Evolutionary conservation across 2,329 filamentous ascomycete species (phyloP).

Genomic region (Penicillium nordicum): DNA sequence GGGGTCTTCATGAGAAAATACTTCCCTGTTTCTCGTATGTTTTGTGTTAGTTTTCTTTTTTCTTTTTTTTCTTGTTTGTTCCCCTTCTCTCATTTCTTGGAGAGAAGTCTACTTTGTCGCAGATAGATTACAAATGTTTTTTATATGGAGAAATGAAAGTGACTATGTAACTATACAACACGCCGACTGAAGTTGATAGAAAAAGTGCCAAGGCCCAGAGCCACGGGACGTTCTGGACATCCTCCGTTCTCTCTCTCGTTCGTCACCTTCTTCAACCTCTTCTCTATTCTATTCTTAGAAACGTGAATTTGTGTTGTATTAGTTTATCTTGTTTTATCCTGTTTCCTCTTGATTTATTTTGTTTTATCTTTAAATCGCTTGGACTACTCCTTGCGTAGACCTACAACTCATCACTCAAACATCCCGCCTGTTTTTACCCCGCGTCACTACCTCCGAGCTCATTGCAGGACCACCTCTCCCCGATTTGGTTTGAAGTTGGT

Average conservation of each 20-base stretch:
- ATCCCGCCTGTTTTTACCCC: conserved; percentile 20
- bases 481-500: conserved; percentile 5
- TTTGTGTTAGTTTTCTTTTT: too few species aligned
- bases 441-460: conserved; percentile 12
- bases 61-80: neutral
- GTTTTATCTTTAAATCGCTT: neutral
- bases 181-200: neutral
- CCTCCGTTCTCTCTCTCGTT: neutral
- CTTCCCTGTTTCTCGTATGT: neutral
- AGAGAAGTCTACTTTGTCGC: neutral
- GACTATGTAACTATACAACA: too few species aligned
- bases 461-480: conserved; percentile 4
- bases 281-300: neutral
- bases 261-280: conserved; percentile 4
- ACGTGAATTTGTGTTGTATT: neutral
- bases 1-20: neutral
- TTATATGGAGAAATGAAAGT: neutral
- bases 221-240: conserved; percentile 21
- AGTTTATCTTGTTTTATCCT: neutral
- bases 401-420: conserved; percentile 15
- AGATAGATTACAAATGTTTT: neutral
- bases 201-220: conserved; percentile 20
- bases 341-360: neutral
- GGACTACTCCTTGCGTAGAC: neutral
- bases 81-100: neutral